Base-by-base conservation (phyloP, 352 stramenopile species). In the Halophytophthora polymorphica region DNA sequence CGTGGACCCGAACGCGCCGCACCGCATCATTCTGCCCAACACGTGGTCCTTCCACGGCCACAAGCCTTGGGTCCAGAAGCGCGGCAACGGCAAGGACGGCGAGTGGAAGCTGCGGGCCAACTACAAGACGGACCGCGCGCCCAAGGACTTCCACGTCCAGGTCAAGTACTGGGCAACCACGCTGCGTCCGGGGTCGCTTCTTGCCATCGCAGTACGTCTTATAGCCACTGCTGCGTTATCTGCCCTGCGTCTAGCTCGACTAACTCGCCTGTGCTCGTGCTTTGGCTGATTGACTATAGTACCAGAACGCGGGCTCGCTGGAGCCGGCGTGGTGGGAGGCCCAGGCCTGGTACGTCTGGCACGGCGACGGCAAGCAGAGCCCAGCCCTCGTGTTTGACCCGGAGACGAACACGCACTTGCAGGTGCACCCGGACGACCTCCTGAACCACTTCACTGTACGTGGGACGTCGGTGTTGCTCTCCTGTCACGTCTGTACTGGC, bases 281-380 rank as follows among this genome's bases (percentile, higher is more conserved):
- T 38, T 22, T 18, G 34, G 21, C 10, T 51, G 6, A 15, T 45
- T 38, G 56, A 18, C 33, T 44, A 44, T 46, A 92, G 82, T 93
- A 90, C 55, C 69, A 82, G 34, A 88, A 93, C 37, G 58, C 61
- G 39, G 82, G 68, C n/a, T 82, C 75, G 2, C 45, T 64, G 1
- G 76, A 93, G 42, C 63, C 75, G 0, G 73, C 64, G 19, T 93
- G 79, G 79, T 93, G 83, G 83, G 80, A 93, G 47, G 83, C 83
- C 1, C 83, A 93, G 50, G 80, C 81, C n/a, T 93, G 83, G 83
- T 90, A 93, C 49, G 53, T 85, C 10, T 93, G 83, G 83, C 69
- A 75, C 39, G 73, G 73, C 8, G 73, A 84, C 14, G 80, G 78
- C 5, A 71, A 74, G 31, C 58, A 78, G 69, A 63, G 82, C 14